These are phyloP conservation scores for Phaseolus lunatus DNA, from an alignment of 306 rosid genomes.

Conservation along the genomic window DNA sequence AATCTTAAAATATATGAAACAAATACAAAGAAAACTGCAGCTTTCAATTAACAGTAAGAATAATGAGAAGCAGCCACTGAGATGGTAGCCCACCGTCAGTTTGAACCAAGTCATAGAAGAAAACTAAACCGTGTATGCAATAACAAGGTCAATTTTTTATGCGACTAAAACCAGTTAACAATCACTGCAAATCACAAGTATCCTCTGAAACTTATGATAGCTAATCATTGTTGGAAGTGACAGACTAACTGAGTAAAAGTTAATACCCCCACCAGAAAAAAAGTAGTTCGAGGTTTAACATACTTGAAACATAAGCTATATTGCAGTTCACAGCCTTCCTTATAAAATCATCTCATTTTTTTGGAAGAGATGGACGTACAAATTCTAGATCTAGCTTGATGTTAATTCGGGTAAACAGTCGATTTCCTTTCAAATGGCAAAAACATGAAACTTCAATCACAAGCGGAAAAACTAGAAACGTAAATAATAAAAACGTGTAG, in stretches of 20 bases:
- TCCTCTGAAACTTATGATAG: not conserved
- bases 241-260: no score
- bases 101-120: not conserved
- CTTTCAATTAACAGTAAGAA: slow-evolving; percentile 2
- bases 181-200: not conserved
- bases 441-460: not conserved
- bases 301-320: no score
- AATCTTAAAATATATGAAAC: not conserved
- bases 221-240: not conserved
- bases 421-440: not conserved
- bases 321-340: not conserved
- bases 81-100: not conserved
- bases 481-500: not conserved
- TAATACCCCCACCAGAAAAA: no score
- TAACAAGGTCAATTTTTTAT: not conserved
- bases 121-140: not conserved
- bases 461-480: not conserved
- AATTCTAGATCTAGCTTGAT: not conserved
- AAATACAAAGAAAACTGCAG: not conserved
- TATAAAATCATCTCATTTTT: not conserved
- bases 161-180: not conserved
- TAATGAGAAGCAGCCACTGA: not conserved
- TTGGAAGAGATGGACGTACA: not conserved
- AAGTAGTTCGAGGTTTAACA: no score
- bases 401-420: no score